phyloP scores from a whole-genome alignment of 768 basidiomycete species.

The Cyathus striatus region DNA sequence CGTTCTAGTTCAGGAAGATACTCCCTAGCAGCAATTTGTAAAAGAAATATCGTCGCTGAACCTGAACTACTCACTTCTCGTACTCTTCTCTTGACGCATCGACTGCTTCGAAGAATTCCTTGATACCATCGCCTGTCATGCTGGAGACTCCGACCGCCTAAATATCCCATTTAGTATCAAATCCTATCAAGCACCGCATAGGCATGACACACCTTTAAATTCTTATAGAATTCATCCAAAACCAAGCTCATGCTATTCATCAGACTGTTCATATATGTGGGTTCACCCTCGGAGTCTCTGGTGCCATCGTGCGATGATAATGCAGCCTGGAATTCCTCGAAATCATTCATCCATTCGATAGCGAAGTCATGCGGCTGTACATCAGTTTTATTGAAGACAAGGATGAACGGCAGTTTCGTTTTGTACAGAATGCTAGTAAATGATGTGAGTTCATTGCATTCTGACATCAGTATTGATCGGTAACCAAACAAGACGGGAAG shows the following conservation, averaged over 20 bases:
- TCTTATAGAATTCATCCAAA: slow-evolving; percentile 96
- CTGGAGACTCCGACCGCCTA: slow-evolving; percentile 96
- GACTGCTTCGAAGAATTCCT: slow-evolving; percentile 89
- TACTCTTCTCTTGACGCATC: slow-evolving; percentile 86
- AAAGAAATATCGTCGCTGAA: slow-evolving; percentile 3
- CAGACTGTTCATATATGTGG: slow-evolving; percentile 96
- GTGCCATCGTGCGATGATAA: slow-evolving; percentile 65
- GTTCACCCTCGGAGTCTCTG: slow-evolving; percentile 80
- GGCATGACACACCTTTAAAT: slow-evolving; percentile 65
- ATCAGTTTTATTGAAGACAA: slow-evolving; percentile 99
- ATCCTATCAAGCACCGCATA: neutral
- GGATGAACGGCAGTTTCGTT: slow-evolving; percentile 92
- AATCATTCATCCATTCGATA: slow-evolving; percentile 97
- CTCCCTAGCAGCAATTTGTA: slow-evolving; percentile 46
- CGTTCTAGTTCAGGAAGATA: slow-evolving; percentile 88
- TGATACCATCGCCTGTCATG: slow-evolving; percentile 90
- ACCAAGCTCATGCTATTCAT: slow-evolving; percentile 99
- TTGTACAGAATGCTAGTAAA: slow-evolving; percentile 86
- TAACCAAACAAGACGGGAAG: neutral
- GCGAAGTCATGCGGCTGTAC: slow-evolving; percentile 88
- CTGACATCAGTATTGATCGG: neutral
- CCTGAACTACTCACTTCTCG: slow-evolving; percentile 50
- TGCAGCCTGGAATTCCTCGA: slow-evolving; percentile 90
- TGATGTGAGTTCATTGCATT: neutral
- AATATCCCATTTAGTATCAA: too few species aligned